phyloP scores from a whole-genome alignment of 352 stramenopile species.

The Phytophthora vignae region DNA sequence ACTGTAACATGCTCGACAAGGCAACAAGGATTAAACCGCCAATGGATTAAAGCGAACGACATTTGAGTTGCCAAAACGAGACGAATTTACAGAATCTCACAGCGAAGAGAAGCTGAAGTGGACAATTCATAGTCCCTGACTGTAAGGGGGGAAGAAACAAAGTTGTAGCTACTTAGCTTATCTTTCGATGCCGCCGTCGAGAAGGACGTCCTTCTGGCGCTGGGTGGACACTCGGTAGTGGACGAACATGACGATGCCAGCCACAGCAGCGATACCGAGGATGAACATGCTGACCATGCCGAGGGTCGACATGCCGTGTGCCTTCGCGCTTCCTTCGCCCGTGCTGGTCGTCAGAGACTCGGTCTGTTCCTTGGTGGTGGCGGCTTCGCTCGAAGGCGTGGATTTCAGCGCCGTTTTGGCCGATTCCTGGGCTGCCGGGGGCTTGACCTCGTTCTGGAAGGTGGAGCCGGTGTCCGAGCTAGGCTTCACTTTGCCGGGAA shows the following conservation, averaged over 20 bases:
- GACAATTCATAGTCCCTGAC: slow-evolving; percentile 14
- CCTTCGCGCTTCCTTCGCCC: slow-evolving; percentile 5
- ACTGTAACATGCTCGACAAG: not conserved
- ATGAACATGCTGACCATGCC: slow-evolving; percentile 64
- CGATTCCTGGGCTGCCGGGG: slow-evolving; percentile 10
- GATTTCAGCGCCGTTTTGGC: slow-evolving; percentile 5
- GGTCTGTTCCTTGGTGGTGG: slow-evolving; percentile 13
- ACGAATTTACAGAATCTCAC: slow-evolving; percentile 10
- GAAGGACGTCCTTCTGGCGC: slow-evolving; percentile 68
- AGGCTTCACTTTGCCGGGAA: slow-evolving; percentile 37
- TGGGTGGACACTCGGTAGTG: slow-evolving; percentile 70
- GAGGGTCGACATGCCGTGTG: slow-evolving; percentile 45
- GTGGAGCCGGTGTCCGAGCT: slow-evolving; percentile 41
- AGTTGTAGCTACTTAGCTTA: not conserved
- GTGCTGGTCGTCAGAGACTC: slow-evolving; percentile 25
- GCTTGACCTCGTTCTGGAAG: slow-evolving; percentile 33
- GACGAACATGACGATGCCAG: slow-evolving; percentile 57
- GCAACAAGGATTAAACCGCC: not conserved
- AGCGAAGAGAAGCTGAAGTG: not conserved
- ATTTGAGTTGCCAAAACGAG: not conserved
- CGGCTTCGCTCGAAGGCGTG: not conserved
- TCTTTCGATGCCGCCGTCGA: slow-evolving; percentile 47
- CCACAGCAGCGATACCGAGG: slow-evolving; percentile 53
- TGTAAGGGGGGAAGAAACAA: not conserved
- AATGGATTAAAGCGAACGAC: not conserved